Evolutionary conservation across 1,139 yeast species (phyloP), one percentile per base, ranked within the genome.

Genomic region (Hansenula lynferdii): DNA sequence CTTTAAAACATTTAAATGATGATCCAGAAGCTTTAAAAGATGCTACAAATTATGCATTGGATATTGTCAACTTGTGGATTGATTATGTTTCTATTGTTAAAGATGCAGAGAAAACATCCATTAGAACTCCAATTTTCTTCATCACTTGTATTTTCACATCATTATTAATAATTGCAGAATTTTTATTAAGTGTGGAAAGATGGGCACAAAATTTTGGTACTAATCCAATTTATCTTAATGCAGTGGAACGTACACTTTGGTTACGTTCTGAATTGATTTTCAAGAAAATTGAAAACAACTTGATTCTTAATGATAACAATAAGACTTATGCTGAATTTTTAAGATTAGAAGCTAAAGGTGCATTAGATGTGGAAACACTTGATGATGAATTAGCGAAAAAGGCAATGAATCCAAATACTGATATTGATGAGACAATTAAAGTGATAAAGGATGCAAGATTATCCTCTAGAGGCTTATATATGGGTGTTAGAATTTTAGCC

Each of bases 51-150:
- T 71, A 76, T 47, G 73, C 83, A 4, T 58, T 80, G 31, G 81
- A 76, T 42, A 74, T 81, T 21, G 64, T 83, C 41, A 74, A 77
- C 41, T 63, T 82, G 35, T 83, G 92, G 92, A 73, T 76, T 35
- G 82, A 79, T 45, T 77, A 80, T 36, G 79, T 81, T 22, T 72
- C 80, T 12, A 74, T 77, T 36, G 72, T 72, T 21, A 73, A 75
- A 41, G 82, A 80, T 55, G 77, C 82, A 3, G 78, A 75, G 43
- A 74, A 75, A 51, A 77, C 83, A 0, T 73, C 85, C 0, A 70
- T 80, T 37, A 67, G 86, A 48, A 81, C 90, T 0, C 92, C 92
- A 3, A 83, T 82, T 15, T 80, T 81, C 56, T 80, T 83, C 51
- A 72, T 81, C 31, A 78, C 85, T 1, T 79, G 85, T 54, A 69